Percentiles rank a stretch among this genome's conserved stretches.
phyloP scores from a whole-genome alignment of 2,329 filamentous ascomycete genomes.

The Thielaviopsis populi region DNA sequence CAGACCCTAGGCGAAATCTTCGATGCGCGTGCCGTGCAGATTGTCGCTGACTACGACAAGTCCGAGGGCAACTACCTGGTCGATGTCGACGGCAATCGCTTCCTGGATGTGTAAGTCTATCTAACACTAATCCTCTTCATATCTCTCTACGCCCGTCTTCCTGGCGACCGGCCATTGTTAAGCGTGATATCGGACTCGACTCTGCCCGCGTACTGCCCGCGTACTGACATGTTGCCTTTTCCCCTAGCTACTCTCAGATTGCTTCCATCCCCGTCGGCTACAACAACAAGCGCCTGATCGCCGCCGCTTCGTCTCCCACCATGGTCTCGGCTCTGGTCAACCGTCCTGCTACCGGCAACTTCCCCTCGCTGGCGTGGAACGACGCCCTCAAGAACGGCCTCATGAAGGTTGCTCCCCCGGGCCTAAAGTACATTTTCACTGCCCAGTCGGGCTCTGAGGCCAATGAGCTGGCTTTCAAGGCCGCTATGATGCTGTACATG shows the following conservation, averaged over 20 bases:
- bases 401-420: conserved; percentile 68
- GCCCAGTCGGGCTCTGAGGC: conserved; percentile 80
- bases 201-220: too few relatives aligned
- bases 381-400: conserved; percentile 65
- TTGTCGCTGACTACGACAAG: conserved; percentile 38
- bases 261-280: conserved; percentile 86
- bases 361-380: conserved; percentile 74
- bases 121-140: neutral
- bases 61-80: conserved; percentile 38
- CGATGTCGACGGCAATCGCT: conserved; percentile 35
- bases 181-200: too few relatives aligned
- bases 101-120: conserved; percentile 32
- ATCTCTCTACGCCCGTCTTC: too few relatives aligned
- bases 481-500: conserved; percentile 76
- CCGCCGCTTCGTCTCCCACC: conserved; percentile 56
- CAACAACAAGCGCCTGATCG: conserved; percentile 66
- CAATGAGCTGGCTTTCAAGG: conserved; percentile 91
- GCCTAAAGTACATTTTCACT: conserved; percentile 79
- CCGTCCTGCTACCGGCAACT: conserved; percentile 79
- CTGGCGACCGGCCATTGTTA: too few relatives aligned
- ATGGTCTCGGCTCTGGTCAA: conserved; percentile 76
- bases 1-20: conserved; percentile 34
- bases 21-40: conserved; percentile 37
- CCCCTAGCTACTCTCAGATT: conserved; percentile 67
- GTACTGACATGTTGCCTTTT: conserved; percentile 1